Evolutionary conservation across 2,329 filamentous ascomycete genomes (phyloP).

Genomic region (Paracorniculantispora psalliotae): DNA sequence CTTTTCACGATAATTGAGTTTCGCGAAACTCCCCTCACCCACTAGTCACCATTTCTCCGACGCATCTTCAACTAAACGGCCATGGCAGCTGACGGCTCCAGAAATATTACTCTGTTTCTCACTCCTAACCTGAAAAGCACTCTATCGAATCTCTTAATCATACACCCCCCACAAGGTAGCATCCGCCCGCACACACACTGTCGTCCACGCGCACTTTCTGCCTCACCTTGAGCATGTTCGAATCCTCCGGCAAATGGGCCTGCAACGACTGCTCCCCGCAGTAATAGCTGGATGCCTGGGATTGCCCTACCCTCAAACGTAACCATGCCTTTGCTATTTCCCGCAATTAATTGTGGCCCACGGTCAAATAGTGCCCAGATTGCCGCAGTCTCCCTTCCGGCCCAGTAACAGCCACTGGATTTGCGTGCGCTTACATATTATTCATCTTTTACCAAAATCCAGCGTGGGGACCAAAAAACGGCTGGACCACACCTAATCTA

Average conservation of each 20-base stretch:
- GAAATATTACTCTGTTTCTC: conserved; percentile 9
- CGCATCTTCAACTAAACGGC: background rate
- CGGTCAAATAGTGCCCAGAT: background rate
- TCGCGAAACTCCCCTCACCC: background rate
- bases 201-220: background rate
- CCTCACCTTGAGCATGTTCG: background rate
- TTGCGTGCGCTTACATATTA: conserved; percentile 2
- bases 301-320: conserved; percentile 1
- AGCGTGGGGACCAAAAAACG: conserved; percentile 3
- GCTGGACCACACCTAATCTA: background rate
- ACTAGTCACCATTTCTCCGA: background rate
- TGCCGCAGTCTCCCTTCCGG: background rate
- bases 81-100: conserved; percentile 7
- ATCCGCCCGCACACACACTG: background rate
- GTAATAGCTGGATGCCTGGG: background rate
- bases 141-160: background rate
- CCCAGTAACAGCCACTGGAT: background rate
- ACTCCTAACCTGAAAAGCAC: background rate
- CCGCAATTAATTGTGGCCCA: conserved; percentile 11
- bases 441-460: background rate
- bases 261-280: conserved; percentile 1
- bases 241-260: background rate
- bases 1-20: background rate
- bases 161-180: conserved; percentile 7
- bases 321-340: background rate